Base-by-base conservation (phyloP, 169 alveolate genomes). In the Neospora caninum region DNA sequence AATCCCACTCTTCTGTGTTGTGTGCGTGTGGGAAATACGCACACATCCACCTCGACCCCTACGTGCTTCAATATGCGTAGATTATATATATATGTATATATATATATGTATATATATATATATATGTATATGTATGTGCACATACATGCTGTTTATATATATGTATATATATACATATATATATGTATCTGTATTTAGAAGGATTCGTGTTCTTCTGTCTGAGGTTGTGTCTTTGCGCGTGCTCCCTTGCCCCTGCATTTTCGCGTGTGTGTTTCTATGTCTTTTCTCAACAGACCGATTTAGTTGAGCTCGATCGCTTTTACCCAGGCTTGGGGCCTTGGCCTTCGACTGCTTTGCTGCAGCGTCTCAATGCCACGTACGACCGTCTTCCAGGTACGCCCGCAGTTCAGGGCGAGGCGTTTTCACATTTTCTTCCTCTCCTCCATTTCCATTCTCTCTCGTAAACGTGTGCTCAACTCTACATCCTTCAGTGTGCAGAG, bases 321-420 rank as follows among this genome's bases (percentile, higher is more conserved):
- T 82, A 27, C 89, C 69, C 20, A 31, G 89, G 89, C 29, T 49
- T 82, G 34, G 89, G 67, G 38, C 89, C 89, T 1, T 82, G 89
- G 89, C 89, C 89, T 22, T 41, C 89, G 38, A 82, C 89, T 7
- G 89, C 27, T 1, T 64, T 0, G 2, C 89, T 82, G 16, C 89
- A 43, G 89, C 89, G 89, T 31, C 64, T 42, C 69, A 42, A 42
- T 25, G 89, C 89, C 41, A 41, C 67, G 16, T 38, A 82, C 41
- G 34, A 22, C 25, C 27, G 25, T 13, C 89, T 82, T 18, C 89
- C 89, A 82, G 89, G 89, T 82, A 43, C 29, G 64, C 31, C 27
- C 7, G 4, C n/a, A 6, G 9, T 10, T 6, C 88, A 80, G 49
- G 88, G 27, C 4, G 58, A 49, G 22, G 13, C 13, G 58, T 25